Base-by-base conservation (phyloP, 371 early-diverging fungal species). In the Rhizopus sp. region DNA sequence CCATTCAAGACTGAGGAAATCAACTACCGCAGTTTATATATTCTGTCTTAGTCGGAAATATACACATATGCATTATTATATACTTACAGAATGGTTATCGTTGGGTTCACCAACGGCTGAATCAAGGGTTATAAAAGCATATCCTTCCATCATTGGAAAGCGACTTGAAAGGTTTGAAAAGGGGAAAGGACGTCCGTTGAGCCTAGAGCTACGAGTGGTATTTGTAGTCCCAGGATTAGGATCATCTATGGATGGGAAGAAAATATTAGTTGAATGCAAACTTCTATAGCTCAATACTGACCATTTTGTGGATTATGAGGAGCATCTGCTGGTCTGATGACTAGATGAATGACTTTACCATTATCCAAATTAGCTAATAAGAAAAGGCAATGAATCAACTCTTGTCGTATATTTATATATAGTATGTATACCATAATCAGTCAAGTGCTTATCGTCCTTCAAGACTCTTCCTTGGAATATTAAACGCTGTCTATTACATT, bases 381-480 rank as follows among this genome's bases (percentile, higher is more conserved):
- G 1, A 57, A 17, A 50, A 17, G n/a, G n/a, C 7, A 46, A 53
- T 35, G 23, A 13, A 32, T 38, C 30, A 16, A 16, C 30, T 48
- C 35, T 46, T 35, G 16, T 2, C 12, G 7, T 33, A 40, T 35
- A 13, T 45, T 17, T 56, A 39, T 39, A 2, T 15, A 23, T 23
- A 23, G 23, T 23, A 2, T n/a, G 8, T 8, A 10, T 80, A 85
- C 85, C 80, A 65, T 85, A 85, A 39, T 85, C 83, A 2, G 72
- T 58, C 52, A 85, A 53, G 12, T 60, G 53, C 39, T 82, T 78
- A 44, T 80, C 83, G 52, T 85, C 83, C 47, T 74, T 80, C 34
- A 85, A 68, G 1, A 85, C 80, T 54, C 76, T 70, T 49, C 85
- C 85, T 61, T 81, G 82, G 50, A 81, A 85, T 56, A 85, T 85